Conservation (phyloP, 805 yeast genomes). For the Teunomyces stri region DNA sequence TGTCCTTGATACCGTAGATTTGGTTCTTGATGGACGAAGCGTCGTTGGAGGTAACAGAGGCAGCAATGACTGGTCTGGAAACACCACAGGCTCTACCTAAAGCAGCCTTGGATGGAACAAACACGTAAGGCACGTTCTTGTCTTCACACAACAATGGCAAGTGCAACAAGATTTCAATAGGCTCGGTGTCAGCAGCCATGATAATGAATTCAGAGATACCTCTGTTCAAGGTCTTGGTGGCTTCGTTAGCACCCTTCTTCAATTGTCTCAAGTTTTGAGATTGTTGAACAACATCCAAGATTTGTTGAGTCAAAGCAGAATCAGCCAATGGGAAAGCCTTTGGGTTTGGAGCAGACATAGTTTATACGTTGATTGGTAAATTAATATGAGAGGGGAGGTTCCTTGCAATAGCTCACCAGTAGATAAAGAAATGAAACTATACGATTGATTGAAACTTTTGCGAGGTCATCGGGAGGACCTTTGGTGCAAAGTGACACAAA, state of each 20-base stretch:
- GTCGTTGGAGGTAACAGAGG: conserved; percentile 96
- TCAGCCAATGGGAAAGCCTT: conserved; percentile 99
- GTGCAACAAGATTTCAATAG: conserved; percentile 96
- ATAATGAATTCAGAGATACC: conserved; percentile 99
- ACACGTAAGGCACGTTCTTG: conserved; percentile 98
- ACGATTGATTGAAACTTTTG: conserved; percentile 1
- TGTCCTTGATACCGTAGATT: conserved; percentile 96
- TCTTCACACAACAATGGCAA: conserved; percentile 98
- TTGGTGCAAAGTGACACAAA: not conserved
- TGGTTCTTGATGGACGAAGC: conserved; percentile 97
- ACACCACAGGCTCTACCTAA: conserved; percentile 99
- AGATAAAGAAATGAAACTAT: conserved; percentile 3
- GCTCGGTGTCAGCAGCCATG: conserved; percentile 99
- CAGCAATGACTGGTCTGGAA: conserved; percentile 98
- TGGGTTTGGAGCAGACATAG: conserved; percentile 90
- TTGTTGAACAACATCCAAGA: conserved; percentile 96
- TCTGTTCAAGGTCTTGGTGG: conserved; percentile 98
- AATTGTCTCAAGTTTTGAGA: conserved; percentile 96
- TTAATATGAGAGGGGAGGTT: conserved; percentile 13
- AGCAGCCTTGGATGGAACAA: conserved; percentile 97
- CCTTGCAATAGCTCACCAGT: conserved; percentile 34
- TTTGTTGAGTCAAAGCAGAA: conserved; percentile 91
- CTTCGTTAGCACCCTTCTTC: conserved; percentile 99
- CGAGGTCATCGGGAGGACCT: conserved; percentile 1
- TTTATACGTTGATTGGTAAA: not conserved